These are phyloP conservation scores for Talaromyces liani DNA, from an alignment of 495 filamentous ascomycete genomes.

Conservation along the genomic window DNA sequence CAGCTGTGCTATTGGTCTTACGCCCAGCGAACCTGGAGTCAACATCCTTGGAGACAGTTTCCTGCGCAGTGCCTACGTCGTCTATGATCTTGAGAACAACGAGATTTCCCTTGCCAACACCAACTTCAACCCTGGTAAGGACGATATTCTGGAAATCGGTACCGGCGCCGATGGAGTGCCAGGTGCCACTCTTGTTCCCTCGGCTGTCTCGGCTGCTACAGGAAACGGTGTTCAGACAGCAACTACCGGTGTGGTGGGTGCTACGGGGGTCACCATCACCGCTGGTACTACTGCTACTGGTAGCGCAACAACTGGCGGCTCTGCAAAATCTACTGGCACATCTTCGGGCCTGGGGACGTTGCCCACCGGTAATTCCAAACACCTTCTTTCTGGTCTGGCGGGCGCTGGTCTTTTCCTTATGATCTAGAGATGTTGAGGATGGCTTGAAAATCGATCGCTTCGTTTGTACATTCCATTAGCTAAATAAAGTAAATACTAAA, in stretches of 20 bases:
- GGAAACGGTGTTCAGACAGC: slow-evolving; percentile 9
- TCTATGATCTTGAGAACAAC: slow-evolving; percentile 79
- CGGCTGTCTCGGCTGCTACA: slow-evolving; percentile 41
- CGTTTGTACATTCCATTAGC: not conserved
- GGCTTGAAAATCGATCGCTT: not conserved
- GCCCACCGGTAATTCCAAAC: slow-evolving; percentile 15
- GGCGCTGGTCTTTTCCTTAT: slow-evolving; percentile 17
- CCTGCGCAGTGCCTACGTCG: slow-evolving; percentile 81
- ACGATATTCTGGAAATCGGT: slow-evolving; percentile 63
- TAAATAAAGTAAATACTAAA: not conserved
- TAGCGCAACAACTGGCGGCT: not conserved
- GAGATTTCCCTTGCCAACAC: slow-evolving; percentile 71
- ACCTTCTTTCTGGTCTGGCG: slow-evolving; percentile 18
- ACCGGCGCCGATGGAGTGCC: slow-evolving; percentile 55
- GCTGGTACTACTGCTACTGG: not conserved
- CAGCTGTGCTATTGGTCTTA: slow-evolving; percentile 62
- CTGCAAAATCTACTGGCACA: not conserved
- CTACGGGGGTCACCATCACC: slow-evolving; percentile 13
- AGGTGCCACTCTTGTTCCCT: slow-evolving; percentile 52
- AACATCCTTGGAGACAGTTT: slow-evolving; percentile 82
- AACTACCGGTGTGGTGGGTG: not conserved
- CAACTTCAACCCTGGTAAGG: slow-evolving; percentile 59
- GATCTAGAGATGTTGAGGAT: slow-evolving; percentile 3
- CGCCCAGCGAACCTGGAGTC: slow-evolving; percentile 45
- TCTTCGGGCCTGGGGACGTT: slow-evolving; percentile 7